Evolutionary conservation across 768 basidiomycete species (phyloP).

Genomic region (Naganishia antarctica): DNA sequence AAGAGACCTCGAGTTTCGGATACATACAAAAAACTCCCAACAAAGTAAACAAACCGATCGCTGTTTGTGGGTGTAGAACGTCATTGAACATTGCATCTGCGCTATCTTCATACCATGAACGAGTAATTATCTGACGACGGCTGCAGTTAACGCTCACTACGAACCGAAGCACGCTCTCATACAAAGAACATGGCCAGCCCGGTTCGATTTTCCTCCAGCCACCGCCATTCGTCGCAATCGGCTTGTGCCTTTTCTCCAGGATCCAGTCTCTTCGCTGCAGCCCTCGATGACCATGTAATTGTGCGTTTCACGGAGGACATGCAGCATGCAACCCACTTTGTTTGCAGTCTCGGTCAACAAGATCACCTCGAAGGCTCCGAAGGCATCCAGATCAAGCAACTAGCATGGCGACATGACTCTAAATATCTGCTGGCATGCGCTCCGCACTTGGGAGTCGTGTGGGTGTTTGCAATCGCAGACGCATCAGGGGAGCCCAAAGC

Average conservation of each 20-base stretch:
- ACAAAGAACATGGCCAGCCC: slow-evolving; percentile 12
- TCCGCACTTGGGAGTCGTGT: slow-evolving; percentile 64
- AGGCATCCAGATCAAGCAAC: slow-evolving; percentile 61
- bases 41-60: too few relatives aligned
- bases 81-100: too few relatives aligned
- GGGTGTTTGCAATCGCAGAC: slow-evolving; percentile 72
- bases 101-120: too few relatives aligned
- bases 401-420: slow-evolving; percentile 82
- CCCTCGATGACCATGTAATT: slow-evolving; percentile 71
- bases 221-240: slow-evolving; percentile 12
- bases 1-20: too few relatives aligned
- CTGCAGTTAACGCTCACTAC: too few relatives aligned
- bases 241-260: slow-evolving; percentile 68
- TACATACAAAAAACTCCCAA: too few relatives aligned
- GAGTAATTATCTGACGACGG: too few relatives aligned
- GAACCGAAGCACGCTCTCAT: too few relatives aligned
- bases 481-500: slow-evolving; percentile 53
- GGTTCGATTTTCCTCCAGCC: background rate
- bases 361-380: slow-evolving; percentile 35
- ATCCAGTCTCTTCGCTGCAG: slow-evolving; percentile 76
- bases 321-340: slow-evolving; percentile 75
- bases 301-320: slow-evolving; percentile 78
- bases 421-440: slow-evolving; percentile 78
- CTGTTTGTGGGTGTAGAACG: too few relatives aligned
- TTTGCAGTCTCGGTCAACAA: slow-evolving; percentile 47